Percentiles rank a stretch among this genome's conserved stretches.
Conservation (phyloP, 345 rosid genomes). For the Hypericum androsaemum region DNA sequence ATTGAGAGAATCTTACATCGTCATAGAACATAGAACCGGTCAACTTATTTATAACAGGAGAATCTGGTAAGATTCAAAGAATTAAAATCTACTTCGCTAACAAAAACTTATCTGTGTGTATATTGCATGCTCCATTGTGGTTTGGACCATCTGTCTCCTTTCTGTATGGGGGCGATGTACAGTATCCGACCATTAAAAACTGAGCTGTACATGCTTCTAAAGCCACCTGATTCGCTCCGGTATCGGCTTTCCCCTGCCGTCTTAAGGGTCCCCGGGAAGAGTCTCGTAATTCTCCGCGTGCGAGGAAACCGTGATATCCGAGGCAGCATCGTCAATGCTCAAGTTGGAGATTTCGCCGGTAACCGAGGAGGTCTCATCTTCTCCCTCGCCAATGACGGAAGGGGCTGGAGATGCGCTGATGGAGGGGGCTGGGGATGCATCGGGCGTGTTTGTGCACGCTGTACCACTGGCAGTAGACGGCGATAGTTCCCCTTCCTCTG, state of each 20-base stretch:
- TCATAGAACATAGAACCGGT: too few relatives aligned
- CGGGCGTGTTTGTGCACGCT: conserved; percentile 30
- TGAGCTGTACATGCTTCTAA: too few relatives aligned
- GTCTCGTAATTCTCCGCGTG: conserved; percentile 37
- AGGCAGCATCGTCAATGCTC: conserved; percentile 48
- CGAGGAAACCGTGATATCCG: conserved; percentile 47
- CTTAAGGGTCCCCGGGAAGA: conserved; percentile 3
- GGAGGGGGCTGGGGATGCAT: conserved; percentile 38
- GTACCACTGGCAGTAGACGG: conserved; percentile 30
- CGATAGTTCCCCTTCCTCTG: conserved; percentile 43
- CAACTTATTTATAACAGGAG: too few relatives aligned
- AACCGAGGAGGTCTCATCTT: background rate
- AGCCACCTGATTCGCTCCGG: background rate
- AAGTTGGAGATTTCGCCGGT: conserved; percentile 39
- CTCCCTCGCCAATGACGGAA: conserved; percentile 31
- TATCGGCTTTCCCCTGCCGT: background rate
- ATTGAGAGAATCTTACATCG: too few relatives aligned
- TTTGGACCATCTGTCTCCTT: too few relatives aligned
- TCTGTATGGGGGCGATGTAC: too few relatives aligned
- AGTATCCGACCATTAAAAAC: too few relatives aligned
- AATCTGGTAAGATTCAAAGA: too few relatives aligned
- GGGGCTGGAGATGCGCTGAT: conserved; percentile 16
- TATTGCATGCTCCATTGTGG: too few relatives aligned
- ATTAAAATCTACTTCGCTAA: too few relatives aligned
- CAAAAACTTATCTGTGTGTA: too few relatives aligned